Percentiles rank a stretch among this genome's conserved stretches.
Evolutionary conservation across 2,329 filamentous ascomycete genomes (phyloP).

Genomic region (Fusarium sp.): DNA sequence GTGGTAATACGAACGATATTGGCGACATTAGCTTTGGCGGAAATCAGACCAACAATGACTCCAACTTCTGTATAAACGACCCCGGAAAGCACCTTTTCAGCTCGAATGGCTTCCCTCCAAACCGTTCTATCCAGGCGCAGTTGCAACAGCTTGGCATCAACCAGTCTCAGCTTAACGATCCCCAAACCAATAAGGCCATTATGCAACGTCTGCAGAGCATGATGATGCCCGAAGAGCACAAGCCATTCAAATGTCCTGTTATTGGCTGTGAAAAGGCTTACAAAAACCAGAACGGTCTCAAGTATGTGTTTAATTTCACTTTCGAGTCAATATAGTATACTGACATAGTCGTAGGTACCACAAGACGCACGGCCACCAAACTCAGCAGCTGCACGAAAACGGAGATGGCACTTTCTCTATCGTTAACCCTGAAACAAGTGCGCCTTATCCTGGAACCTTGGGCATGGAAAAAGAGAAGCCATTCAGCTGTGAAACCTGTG

Average conservation of each 20-base stretch:
- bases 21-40: slow-evolving; percentile 68
- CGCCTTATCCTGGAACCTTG: slow-evolving; percentile 93
- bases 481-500: slow-evolving; percentile 95
- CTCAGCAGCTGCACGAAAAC: slow-evolving; percentile 96
- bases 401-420: slow-evolving; percentile 98
- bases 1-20: slow-evolving; percentile 66
- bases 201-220: slow-evolving; percentile 70
- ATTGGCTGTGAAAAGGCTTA: slow-evolving; percentile 99
- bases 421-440: slow-evolving; percentile 93
- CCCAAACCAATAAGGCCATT: slow-evolving; percentile 74
- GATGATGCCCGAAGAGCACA: slow-evolving; percentile 87
- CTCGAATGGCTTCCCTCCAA: slow-evolving; percentile 78
- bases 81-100: slow-evolving; percentile 94
- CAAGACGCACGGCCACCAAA: slow-evolving; percentile 91
- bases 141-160: slow-evolving; percentile 80
- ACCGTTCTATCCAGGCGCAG: slow-evolving; percentile 74
- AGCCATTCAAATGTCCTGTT: slow-evolving; percentile 97
- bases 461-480: slow-evolving; percentile 99
- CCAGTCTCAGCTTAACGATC: slow-evolving; percentile 81
- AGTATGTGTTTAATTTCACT: slow-evolving; percentile 69
- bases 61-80: slow-evolving; percentile 82
- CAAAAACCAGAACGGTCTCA: slow-evolving; percentile 98
- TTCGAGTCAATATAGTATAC: not conserved
- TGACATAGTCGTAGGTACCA: slow-evolving; percentile 66
- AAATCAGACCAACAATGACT: slow-evolving; percentile 52